Conservation (phyloP, 2,329 filamentous ascomycete genomes). For the Periconia macrospinosa region DNA sequence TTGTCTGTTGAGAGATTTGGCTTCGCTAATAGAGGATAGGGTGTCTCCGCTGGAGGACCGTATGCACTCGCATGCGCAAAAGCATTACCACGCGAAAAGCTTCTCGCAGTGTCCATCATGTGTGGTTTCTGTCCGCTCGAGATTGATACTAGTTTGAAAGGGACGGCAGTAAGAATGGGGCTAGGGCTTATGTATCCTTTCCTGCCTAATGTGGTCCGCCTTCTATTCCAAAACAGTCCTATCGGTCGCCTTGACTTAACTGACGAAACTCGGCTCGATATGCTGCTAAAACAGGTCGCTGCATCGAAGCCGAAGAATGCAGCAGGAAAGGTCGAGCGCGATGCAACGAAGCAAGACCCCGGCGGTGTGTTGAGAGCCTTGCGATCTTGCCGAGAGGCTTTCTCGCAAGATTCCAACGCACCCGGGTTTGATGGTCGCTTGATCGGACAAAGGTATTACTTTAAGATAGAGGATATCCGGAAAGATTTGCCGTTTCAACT, state of each 20-base stretch:
- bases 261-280: constrained; percentile 33
- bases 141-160: constrained; percentile 21
- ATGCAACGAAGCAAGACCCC: constrained; percentile 23
- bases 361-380: constrained; percentile 17
- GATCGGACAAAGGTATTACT: constrained; percentile 33
- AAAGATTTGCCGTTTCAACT: constrained; percentile 39
- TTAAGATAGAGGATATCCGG: constrained; percentile 40
- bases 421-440: constrained; percentile 34
- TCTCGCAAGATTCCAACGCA: constrained; percentile 34
- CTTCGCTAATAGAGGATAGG: constrained; percentile 14
- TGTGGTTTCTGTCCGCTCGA: constrained; percentile 39
- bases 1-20: neutral
- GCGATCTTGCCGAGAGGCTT: constrained; percentile 19
- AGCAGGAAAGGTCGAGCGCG: neutral
- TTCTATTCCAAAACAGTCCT: constrained; percentile 16
- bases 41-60: constrained; percentile 36
- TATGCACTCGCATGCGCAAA: constrained; percentile 34
- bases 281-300: constrained; percentile 13
- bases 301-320: neutral
- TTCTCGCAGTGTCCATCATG: constrained; percentile 28
- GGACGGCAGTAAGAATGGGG: neutral
- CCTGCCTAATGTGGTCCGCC: constrained; percentile 24
- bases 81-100: constrained; percentile 17
- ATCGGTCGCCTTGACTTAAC: constrained; percentile 33
- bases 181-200: neutral